phyloP scores from a whole-genome alignment of 768 basidiomycete species.

The Lactarius evosmus region DNA sequence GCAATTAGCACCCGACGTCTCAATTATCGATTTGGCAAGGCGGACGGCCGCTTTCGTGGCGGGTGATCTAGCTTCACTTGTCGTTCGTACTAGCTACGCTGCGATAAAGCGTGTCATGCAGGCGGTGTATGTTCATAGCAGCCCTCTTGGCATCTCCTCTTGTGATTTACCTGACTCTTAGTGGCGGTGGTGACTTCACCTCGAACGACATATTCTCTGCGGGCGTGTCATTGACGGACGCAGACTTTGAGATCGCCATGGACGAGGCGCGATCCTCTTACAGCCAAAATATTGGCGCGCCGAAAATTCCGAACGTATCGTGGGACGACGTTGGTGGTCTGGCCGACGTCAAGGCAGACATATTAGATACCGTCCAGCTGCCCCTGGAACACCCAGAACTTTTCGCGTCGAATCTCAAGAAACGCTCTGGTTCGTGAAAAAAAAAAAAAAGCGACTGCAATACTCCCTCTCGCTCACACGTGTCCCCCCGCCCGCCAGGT shows the following conservation, averaged over 20 bases:
- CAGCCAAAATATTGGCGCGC: conserved; percentile 93
- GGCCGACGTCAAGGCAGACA: conserved; percentile 82
- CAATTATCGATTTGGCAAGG: conserved; percentile 63
- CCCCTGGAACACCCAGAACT: conserved; percentile 88
- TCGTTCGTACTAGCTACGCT: conserved; percentile 52
- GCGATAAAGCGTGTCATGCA: conserved; percentile 49
- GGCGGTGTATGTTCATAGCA: not conserved
- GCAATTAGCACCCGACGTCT: conserved; percentile 70
- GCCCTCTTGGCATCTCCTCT: not conserved
- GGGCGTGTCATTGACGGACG: conserved; percentile 46
- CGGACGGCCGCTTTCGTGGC: conserved; percentile 92
- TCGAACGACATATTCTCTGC: conserved; percentile 36
- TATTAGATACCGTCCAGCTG: conserved; percentile 92
- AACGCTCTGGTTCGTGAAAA: conserved; percentile 74
- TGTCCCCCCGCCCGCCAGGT: conserved; percentile 45
- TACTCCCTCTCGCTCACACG: not conserved
- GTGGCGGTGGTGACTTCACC: conserved; percentile 32
- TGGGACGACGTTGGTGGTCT: conserved; percentile 99
- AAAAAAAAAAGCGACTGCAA: too few relatives aligned
- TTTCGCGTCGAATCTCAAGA: conserved; percentile 89
- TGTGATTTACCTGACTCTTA: not conserved
- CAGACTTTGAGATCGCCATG: conserved; percentile 73
- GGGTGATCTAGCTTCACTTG: conserved; percentile 71
- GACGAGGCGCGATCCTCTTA: conserved; percentile 70
- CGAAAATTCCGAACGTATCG: conserved; percentile 89